phyloP scores from a whole-genome alignment of 169 alveolate genomes.

The Eimeria praecox region DNA sequence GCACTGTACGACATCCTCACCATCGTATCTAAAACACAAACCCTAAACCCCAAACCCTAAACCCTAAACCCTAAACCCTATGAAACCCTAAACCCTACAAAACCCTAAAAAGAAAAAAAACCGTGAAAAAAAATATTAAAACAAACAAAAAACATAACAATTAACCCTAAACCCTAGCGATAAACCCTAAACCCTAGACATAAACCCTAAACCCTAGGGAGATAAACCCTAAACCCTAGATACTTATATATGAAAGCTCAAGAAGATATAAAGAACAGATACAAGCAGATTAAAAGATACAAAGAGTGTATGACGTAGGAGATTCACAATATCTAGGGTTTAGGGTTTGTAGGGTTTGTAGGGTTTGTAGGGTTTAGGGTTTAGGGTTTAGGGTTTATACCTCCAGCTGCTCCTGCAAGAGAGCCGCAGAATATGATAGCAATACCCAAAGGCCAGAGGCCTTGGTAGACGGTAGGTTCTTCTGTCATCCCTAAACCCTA shows the following conservation, averaged over 20 bases:
- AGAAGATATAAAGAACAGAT: too few relatives aligned
- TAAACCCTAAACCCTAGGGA: too few relatives aligned
- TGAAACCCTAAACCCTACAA: background rate
- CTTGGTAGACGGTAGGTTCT: background rate
- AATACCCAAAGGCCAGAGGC: slow-evolving; percentile 59
- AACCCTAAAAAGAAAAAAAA: too few relatives aligned
- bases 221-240: too few relatives aligned
- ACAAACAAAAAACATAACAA: too few relatives aligned
- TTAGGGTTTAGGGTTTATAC: slow-evolving; percentile 44
- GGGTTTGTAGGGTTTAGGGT: slow-evolving; percentile 47
- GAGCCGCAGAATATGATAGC: slow-evolving; percentile 71
- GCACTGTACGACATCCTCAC: slow-evolving; percentile 66
- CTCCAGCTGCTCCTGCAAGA: slow-evolving; percentile 76
- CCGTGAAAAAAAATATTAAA: too few relatives aligned
- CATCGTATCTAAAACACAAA: slow-evolving; percentile 73
- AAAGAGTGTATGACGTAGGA: too few relatives aligned
- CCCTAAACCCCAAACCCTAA: slow-evolving; percentile 14
- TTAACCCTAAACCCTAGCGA: too few relatives aligned
- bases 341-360: background rate
- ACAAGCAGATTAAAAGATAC: too few relatives aligned
- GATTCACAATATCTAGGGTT: background rate
- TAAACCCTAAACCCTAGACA: too few relatives aligned
- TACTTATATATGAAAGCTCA: too few relatives aligned
- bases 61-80: slow-evolving; percentile 11
- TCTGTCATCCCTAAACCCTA: background rate